Evolutionary conservation across 305 asterid genomes (phyloP).

Genomic region (Fraxinus albicans): DNA sequence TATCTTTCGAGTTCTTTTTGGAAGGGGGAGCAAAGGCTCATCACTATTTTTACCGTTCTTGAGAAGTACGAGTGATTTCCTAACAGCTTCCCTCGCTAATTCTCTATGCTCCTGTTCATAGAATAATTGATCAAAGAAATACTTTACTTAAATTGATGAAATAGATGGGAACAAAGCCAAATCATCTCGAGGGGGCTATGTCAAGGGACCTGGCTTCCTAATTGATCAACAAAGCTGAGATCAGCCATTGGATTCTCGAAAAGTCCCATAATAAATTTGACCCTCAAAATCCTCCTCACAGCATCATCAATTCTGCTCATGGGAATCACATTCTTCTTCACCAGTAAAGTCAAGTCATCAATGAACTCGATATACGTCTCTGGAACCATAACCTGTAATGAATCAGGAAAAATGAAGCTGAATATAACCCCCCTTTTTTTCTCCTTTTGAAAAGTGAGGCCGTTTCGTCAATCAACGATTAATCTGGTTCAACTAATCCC

Average conservation of each 20-base stretch:
- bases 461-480: neutral
- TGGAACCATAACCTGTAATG: slow-evolving; percentile 24
- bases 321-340: slow-evolving; percentile 27
- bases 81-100: slow-evolving; percentile 75
- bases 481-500: neutral
- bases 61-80: slow-evolving; percentile 63
- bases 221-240: slow-evolving; percentile 22
- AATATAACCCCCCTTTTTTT: no score
- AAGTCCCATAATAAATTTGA: slow-evolving; percentile 32
- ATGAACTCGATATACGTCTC: slow-evolving; percentile 18
- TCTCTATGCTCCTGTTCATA: slow-evolving; percentile 56
- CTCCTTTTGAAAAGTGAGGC: neutral
- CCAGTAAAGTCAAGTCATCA: slow-evolving; percentile 17
- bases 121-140: neutral
- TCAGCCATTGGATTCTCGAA: slow-evolving; percentile 37
- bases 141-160: neutral
- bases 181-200: neutral
- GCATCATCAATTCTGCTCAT: slow-evolving; percentile 35
- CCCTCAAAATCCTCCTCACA: slow-evolving; percentile 31
- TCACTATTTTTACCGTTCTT: slow-evolving; percentile 52
- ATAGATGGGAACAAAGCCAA: neutral
- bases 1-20: slow-evolving; percentile 40
- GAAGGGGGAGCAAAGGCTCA: slow-evolving; percentile 63
- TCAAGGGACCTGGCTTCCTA: slow-evolving; percentile 27
- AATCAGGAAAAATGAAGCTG: neutral